Evolutionary conservation across 345 rosid genomes (phyloP).

Genomic region (Punica granatum): DNA sequence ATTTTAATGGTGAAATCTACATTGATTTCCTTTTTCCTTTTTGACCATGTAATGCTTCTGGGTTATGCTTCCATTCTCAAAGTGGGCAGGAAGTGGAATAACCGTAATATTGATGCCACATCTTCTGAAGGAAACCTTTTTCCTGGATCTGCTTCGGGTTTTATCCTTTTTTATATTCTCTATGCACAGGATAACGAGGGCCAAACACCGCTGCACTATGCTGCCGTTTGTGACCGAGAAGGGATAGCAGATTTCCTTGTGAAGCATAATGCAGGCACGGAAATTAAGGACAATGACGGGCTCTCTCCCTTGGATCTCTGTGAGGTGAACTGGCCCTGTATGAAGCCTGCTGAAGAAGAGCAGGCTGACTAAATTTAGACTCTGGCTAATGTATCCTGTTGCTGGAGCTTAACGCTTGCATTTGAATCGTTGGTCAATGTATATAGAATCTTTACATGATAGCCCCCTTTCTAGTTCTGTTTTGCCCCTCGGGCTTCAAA

Average conservation of each 20-base stretch:
- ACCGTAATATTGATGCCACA: not conserved
- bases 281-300: slow-evolving; percentile 64
- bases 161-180: slow-evolving; percentile 1
- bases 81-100: not conserved
- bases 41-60: no score
- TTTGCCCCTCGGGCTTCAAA: not conserved
- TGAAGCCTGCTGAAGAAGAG: slow-evolving; percentile 15
- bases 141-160: not conserved
- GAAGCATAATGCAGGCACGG: slow-evolving; percentile 60
- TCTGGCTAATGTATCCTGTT: not conserved
- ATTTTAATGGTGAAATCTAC: not conserved
- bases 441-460: not conserved
- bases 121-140: not conserved
- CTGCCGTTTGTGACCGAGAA: slow-evolving; percentile 83
- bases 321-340: slow-evolving; percentile 64
- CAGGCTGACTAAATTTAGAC: not conserved
- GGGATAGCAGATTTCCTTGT: slow-evolving; percentile 66
- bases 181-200: slow-evolving; percentile 80
- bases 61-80: not conserved
- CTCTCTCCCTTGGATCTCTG: slow-evolving; percentile 56
- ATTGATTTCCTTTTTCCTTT: not conserved
- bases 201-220: slow-evolving; percentile 89
- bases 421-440: no score
- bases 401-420: not conserved
- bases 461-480: not conserved